Evolutionary conservation across 495 filamentous ascomycete genomes (phyloP).

Genomic region (Aspergillus mulundensis): DNA sequence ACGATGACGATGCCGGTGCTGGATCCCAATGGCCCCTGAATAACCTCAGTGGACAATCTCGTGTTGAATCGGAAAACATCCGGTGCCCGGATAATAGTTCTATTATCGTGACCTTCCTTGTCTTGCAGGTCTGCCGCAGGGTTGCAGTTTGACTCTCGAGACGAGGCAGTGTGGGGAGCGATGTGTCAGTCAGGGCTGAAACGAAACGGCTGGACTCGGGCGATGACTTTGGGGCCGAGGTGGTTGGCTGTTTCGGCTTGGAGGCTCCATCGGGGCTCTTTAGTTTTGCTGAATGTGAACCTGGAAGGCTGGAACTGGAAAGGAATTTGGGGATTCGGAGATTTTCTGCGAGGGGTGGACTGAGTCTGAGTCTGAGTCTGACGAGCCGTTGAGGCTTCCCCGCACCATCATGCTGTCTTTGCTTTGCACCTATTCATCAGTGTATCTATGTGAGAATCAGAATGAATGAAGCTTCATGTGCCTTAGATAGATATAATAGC

Average conservation of each 20-base stretch:
- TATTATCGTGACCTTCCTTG: neutral
- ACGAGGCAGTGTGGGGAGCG: neutral
- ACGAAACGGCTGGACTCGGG: neutral
- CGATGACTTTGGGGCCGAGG: neutral
- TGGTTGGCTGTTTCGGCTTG: neutral
- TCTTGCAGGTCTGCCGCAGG: neutral
- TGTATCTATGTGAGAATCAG: no score
- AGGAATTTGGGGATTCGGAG: slow-evolving; percentile 1
- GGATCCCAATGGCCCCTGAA: no score
- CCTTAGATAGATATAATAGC: neutral
- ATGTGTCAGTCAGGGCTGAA: neutral
- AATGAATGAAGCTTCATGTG: no score
- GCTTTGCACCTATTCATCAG: no score
- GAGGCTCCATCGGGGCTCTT: neutral
- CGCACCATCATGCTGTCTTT: neutral
- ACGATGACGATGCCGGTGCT: no score
- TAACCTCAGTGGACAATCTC: no score
- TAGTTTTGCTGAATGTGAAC: no score
- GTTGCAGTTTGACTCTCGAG: neutral
- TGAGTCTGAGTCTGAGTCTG: neutral
- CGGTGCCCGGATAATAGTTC: neutral
- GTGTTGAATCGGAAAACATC: no score
- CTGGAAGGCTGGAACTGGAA: no score
- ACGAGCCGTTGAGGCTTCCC: neutral
- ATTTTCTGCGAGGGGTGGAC: neutral